Evolutionary conservation across 2,329 filamentous ascomycete genomes (phyloP), one percentile per base, ranked within the genome.

Genomic region (Myriosclerotinia curreyana): DNA sequence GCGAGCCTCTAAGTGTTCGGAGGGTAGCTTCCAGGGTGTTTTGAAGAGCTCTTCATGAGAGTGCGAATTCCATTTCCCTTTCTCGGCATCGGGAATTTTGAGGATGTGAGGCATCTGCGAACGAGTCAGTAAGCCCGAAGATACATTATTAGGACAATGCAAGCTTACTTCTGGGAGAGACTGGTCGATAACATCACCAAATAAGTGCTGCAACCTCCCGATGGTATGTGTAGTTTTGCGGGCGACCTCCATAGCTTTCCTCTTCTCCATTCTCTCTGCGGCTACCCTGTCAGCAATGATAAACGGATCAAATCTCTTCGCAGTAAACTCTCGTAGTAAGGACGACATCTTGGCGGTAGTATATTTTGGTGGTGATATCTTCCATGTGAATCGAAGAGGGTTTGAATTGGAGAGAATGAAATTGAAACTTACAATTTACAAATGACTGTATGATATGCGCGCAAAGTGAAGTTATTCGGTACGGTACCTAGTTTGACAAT

Each of bases 1-100:
- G 58, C 67, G 69, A 36, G 73, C 70, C 58, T 75, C 74, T 51
- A 68, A 67, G 25, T 66, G 61, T 11, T 71, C 70, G 74, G 67
- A 20, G 72, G 68, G 64, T 74, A 71, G 50, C 70, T 73, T 59
- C 67, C 69, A 71, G 72, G 61, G 34, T 36, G 52, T 49, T 58
- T 49, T 25, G 17, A n/a, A n/a, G 42, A 59, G 62, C 48, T 70
- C 44, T 71, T 67, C 60, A 60, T 50, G 51, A 49, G 28, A 51
- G 28, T 34, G 48, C 64, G 36, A 28, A 61, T 31, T 38, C 36
- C 53, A 54, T 36, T 17, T 49, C n/a, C 34, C 38, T 38, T 46
- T 28, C 20, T 49, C 42, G 12, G 61, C 61, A 56, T 56, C 61
- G 44, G 54, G 46, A 11, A 63, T 63, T 12, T 48, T 55, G 11